Evolutionary conservation across 1,139 yeast genomes (phyloP), one percentile per base, ranked within the genome.

Genomic region (Candida sp.): DNA sequence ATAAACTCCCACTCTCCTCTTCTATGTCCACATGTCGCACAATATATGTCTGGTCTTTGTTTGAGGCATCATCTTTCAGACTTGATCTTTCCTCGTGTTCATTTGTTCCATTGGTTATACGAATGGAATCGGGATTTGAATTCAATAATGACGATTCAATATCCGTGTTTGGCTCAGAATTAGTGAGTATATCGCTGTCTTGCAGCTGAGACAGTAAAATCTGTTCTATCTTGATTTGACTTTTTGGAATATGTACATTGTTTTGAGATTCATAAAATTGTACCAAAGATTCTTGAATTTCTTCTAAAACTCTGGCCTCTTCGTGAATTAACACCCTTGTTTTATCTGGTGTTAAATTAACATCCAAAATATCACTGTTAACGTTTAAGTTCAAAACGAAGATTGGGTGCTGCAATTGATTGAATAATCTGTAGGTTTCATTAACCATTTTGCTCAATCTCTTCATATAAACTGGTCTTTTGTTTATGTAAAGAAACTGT

Each of bases 291-390:
- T 63, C 70, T 44, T 76, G 66, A 3, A 89, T 53, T 1, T 65
- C 62, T 34, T 83, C 86, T 6, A 86, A 54, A 1, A 90, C 59
- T 11, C 64, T 61, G 4, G 64, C 62, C 58, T 91, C 97, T 48
- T 81, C 73, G 45, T 85, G 91, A 1, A 93, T 58, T 52, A 88
- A 57, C 2, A 93, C 72, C 3, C 81, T 77, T 39, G 95, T 70
- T 58, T 93, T 93, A 58, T 93, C 97, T 0, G 99, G 99, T 0
- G 96, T 83, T 1, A 95, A 85, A 61, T 93, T 93, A 19, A 93
- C 75, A 64, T 93, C 99, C 33, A 87, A 61, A 21, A 71, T 66
- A 21, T 61, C 56, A 0, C 84, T 72, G 37, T 76, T 73, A 9
- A 89, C 60, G 7, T 58, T 56, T 32, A 93, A 53, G 59, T 95